A percentile compares a stretch with the other conserved stretches of the same genome.
Evolutionary conservation across 2,329 filamentous ascomycete species (phyloP).

Genomic region (Fusarium chuoi): DNA sequence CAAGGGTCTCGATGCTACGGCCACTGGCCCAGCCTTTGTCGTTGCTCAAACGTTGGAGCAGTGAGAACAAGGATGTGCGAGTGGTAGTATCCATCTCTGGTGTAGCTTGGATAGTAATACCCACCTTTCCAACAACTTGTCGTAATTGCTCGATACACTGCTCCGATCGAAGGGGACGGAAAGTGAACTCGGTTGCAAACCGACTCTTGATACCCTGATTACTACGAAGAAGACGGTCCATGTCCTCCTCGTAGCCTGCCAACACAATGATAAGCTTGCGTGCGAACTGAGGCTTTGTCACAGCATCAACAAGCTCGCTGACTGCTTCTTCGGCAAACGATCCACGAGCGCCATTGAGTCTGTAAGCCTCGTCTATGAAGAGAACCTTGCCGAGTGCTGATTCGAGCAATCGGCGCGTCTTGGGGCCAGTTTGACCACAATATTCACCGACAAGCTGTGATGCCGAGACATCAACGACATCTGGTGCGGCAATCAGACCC

Average conservation of each 20-base stretch:
- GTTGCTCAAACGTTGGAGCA: constrained; percentile 55
- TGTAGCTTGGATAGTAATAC: constrained; percentile 45
- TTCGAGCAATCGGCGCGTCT: constrained; percentile 68
- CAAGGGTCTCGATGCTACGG: constrained; percentile 67
- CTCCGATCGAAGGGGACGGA: constrained; percentile 57
- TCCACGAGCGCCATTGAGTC: constrained; percentile 62
- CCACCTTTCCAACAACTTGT: constrained; percentile 46
- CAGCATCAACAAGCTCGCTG: constrained; percentile 61
- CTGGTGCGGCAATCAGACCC: constrained; percentile 69
- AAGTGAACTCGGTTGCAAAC: constrained; percentile 71
- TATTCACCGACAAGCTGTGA: constrained; percentile 75
- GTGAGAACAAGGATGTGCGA: constrained; percentile 43
- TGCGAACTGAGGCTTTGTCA: constrained; percentile 65
- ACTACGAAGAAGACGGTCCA: constrained; percentile 68
- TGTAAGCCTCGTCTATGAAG: constrained; percentile 78
- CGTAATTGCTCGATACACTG: constrained; percentile 60
- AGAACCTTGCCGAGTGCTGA: constrained; percentile 73
- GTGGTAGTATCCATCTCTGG: constrained; percentile 38
- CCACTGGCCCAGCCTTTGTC: constrained; percentile 69
- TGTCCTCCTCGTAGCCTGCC: constrained; percentile 74
- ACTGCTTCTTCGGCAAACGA: constrained; percentile 66
- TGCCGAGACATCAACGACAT: constrained; percentile 74
- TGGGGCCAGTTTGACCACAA: constrained; percentile 74
- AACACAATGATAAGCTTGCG: constrained; percentile 72
- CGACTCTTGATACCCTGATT: constrained; percentile 72